These are phyloP conservation scores for Calophaca sinica DNA, from an alignment of 306 rosid genomes.

Conservation along the genomic window DNA sequence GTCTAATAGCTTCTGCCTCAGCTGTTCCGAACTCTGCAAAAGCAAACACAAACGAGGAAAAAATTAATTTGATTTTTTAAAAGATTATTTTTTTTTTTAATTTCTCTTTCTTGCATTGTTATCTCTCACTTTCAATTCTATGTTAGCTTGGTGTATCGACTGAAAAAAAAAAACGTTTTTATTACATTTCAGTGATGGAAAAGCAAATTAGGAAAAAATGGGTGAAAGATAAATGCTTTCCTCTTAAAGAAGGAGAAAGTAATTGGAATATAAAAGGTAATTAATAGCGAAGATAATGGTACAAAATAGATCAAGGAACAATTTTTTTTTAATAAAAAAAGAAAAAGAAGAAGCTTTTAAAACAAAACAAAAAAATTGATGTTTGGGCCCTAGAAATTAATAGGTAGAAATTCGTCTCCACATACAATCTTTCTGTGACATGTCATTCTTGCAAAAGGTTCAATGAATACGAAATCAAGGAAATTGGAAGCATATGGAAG, in stretches of 20 bases:
- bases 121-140: neutral
- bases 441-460: constrained; percentile 37
- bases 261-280: neutral
- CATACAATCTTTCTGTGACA: neutral
- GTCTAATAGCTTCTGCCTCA: constrained; percentile 58
- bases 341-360: neutral
- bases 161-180: neutral
- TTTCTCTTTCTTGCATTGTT: neutral
- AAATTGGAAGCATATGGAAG: neutral
- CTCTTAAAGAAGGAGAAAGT: constrained; percentile 11
- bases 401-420: constrained; percentile 33
- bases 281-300: neutral
- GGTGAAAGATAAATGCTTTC: constrained; percentile 22
- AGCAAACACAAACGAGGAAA: constrained; percentile 13
- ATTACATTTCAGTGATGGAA: neutral
- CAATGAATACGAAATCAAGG: neutral
- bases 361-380: neutral
- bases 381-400: constrained; percentile 35
- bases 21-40: constrained; percentile 56
- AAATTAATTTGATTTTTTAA: neutral
- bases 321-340: too few species aligned
- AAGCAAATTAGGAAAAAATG: constrained; percentile 8
- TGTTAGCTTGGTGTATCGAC: too few species aligned
- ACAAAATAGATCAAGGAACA: constrained; percentile 5
- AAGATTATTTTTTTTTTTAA: too few species aligned